Base-by-base conservation (phyloP, 2,329 filamentous ascomycete species). In the Colletotrichum euphorbiae region DNA sequence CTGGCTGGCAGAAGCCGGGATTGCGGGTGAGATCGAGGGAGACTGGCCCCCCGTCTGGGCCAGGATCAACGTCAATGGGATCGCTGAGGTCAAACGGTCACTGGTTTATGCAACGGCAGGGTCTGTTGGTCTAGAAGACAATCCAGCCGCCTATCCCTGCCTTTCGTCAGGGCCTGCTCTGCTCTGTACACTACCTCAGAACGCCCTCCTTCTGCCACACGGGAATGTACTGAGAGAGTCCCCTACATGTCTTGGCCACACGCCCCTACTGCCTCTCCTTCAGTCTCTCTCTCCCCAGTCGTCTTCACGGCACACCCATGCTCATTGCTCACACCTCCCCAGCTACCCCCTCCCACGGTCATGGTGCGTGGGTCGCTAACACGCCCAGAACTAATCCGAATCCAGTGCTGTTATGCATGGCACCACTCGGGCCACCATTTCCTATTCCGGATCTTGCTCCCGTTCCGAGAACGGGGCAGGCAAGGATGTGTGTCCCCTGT, bases 61-160 rank as follows among this genome's bases (percentile, higher is more conserved):
- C n/a, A n/a, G n/a, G 74, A 75, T 73, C 75, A 75, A 74, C 72
- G 73, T 74, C 59, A 72, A 72, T 74, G 73, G 77, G 78, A 80
- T 81, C 75, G 75, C 73, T 76, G 70, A 74, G 78, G 73, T 77
- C 77, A 79, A 79, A 80, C 78, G 76, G 76, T 75, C 73, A 74
- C 72, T 77, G 75, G 74, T 74, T 76, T 70, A 73, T 74, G 73
- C 70, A 69, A 57, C 52, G 61, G 62, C 62, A 69, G 55, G 66
- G 48, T 60, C 62, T 66, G 46, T 55, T 61, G 57, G 46, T 55
- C 62, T 17, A 61, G 38, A 21, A 31, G 52, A 72, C 71, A 69
- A 71, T 70, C 71, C 68, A 62, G 70, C 70, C 71, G 70, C 70
- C 70, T 21, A 60, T 43, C 50, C 61, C 52, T 55, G 45, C 31